These are phyloP conservation scores for Mediolabrus comicus DNA, from an alignment of 108 stramenopile genomes.

Conservation along the genomic window DNA sequence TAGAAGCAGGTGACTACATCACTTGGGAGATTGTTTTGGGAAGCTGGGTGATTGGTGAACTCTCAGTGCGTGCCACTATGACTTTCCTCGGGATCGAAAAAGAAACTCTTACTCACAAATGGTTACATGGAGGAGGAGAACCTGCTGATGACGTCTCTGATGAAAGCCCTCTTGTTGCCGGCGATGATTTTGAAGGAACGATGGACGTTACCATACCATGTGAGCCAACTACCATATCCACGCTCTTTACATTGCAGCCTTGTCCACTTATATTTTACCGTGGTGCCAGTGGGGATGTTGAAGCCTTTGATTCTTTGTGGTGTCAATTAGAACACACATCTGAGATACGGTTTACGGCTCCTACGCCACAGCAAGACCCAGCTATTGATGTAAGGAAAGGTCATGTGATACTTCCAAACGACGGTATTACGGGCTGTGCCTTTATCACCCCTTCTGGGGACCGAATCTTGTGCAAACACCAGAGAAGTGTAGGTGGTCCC, in stretches of 20 bases:
- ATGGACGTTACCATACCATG: conserved; percentile 52
- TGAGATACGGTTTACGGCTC: not conserved
- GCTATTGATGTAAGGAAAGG: conserved; percentile 22
- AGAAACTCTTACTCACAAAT: conserved; percentile 53
- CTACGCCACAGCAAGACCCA: not conserved
- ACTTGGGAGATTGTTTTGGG: conserved; percentile 64
- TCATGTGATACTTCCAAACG: conserved; percentile 7
- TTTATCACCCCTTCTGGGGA: conserved; percentile 32
- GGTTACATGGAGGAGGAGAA: conserved; percentile 37
- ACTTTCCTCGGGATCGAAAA: conserved; percentile 62
- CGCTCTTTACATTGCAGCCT: conserved; percentile 65
- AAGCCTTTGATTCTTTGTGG: conserved; percentile 75
- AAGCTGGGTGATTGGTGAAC: conserved; percentile 41
- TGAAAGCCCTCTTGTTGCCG: conserved; percentile 37
- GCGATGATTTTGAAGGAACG: conserved; percentile 49
- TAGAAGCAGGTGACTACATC: conserved; percentile 66
- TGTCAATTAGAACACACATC: conserved; percentile 29
- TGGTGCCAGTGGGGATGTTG: conserved; percentile 51
- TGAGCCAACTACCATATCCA: conserved; percentile 54
- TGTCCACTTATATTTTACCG: conserved; percentile 80
- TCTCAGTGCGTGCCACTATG: conserved; percentile 51
- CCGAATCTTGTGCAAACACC: conserved; percentile 23
- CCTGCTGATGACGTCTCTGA: conserved; percentile 19
- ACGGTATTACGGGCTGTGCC: conserved; percentile 20
- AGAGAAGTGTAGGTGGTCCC: conserved; percentile 5